Conservation (phyloP, 306 rosid species). For the Hippophae gyantsensis region DNA sequence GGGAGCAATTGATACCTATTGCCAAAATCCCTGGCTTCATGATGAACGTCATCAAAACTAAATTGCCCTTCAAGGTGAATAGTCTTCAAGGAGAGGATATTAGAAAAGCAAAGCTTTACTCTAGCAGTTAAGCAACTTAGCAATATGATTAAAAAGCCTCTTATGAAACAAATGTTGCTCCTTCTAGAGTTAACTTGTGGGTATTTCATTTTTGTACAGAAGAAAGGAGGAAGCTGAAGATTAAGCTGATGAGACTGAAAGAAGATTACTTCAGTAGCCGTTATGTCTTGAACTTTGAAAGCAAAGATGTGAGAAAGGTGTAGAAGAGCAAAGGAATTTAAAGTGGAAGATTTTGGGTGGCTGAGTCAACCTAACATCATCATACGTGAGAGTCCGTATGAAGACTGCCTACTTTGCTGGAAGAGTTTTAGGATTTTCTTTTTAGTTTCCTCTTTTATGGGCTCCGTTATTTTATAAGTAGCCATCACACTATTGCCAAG, state of each 20-base stretch:
- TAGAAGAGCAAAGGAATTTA: conserved; percentile 48
- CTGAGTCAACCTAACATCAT: conserved; percentile 47
- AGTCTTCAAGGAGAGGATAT: conserved; percentile 39
- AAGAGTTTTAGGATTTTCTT: conserved; percentile 51
- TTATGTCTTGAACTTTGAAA: conserved; percentile 19
- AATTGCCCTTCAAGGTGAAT: conserved; percentile 62
- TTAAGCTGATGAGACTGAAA: conserved; percentile 7
- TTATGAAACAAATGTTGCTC: conserved; percentile 35
- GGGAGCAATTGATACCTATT: conserved; percentile 63
- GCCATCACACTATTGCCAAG: conserved; percentile 53
- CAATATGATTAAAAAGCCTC: conserved; percentile 48
- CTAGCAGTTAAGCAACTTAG: conserved; percentile 37
- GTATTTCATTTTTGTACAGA: conserved; percentile 21
- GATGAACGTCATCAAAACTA: conserved; percentile 44
- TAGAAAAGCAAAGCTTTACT: conserved; percentile 41
- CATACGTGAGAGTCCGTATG: conserved; percentile 53
- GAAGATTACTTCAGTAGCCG: conserved; percentile 18
- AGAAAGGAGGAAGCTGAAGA: conserved; percentile 31
- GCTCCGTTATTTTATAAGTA: conserved; percentile 37
- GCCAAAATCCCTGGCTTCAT: conserved; percentile 79
- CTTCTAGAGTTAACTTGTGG: conserved; percentile 28
- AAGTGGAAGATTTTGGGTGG: conserved; percentile 41
- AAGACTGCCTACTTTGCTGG: conserved; percentile 60
- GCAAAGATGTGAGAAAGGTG: conserved; percentile 22
- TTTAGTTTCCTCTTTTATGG: conserved; percentile 35